These are phyloP conservation scores for Hygrophoropsis aurantiaca DNA, from an alignment of 768 basidiomycete genomes.

Conservation along the genomic window DNA sequence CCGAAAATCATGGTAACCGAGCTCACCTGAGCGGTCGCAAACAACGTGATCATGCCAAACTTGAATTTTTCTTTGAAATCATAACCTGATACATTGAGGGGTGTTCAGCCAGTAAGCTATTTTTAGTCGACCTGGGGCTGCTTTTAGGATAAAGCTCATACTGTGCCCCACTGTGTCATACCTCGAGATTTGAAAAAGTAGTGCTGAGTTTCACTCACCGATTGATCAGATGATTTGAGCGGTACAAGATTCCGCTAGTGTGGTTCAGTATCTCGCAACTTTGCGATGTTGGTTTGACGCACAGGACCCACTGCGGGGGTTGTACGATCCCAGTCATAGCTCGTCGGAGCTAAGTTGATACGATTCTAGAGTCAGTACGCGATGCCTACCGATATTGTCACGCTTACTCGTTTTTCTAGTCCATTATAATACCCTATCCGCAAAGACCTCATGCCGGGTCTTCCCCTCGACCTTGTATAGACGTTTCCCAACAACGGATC, in stretches of 20 bases:
- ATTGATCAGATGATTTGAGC: constrained; percentile 95
- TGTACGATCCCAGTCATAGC: constrained; percentile 91
- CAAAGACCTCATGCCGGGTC: constrained; percentile 86
- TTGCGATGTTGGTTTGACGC: constrained; percentile 11
- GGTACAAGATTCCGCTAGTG: constrained; percentile 81
- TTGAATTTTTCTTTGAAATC: constrained; percentile 94
- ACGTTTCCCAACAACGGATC: constrained; percentile 96
- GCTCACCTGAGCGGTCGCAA: too few species aligned
- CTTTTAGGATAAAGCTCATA: not conserved
- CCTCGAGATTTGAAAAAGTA: constrained; percentile 96
- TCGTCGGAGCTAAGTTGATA: constrained; percentile 89
- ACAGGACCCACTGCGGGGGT: constrained; percentile 97
- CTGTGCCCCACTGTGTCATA: too few species aligned
- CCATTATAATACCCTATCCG: constrained; percentile 89
- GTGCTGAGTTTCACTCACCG: constrained; percentile 98
- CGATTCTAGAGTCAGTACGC: constrained; percentile 53
- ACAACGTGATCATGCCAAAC: constrained; percentile 95
- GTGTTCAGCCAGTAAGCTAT: constrained; percentile 77
- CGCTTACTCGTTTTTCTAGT: constrained; percentile 96
- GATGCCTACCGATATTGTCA: not conserved
- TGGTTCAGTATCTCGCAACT: constrained; percentile 2
- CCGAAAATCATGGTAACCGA: too few species aligned
- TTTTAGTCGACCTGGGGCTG: constrained; percentile 84
- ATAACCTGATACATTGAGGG: constrained; percentile 91
- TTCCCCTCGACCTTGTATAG: constrained; percentile 79